phyloP scores from a whole-genome alignment of 306 rosid genomes.

The Erythrophleum fordii region DNA sequence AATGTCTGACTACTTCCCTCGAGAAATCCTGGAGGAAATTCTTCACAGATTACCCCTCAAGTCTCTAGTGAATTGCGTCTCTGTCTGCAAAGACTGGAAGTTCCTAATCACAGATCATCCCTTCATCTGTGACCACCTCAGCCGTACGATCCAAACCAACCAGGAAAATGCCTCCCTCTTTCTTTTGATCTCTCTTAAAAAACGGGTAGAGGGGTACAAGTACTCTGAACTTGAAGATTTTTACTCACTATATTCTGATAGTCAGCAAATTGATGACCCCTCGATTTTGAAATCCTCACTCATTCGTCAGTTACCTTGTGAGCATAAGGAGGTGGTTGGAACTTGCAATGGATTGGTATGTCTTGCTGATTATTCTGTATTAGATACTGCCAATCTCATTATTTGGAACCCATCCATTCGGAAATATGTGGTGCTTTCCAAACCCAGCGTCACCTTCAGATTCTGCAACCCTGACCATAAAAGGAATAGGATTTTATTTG shows the following conservation, averaged over 20 bases:
- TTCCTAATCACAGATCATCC: not conserved
- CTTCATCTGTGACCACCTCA: not conserved
- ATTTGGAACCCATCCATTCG: conserved; percentile 24
- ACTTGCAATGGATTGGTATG: conserved; percentile 25
- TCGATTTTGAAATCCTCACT: not conserved
- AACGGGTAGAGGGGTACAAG: not conserved
- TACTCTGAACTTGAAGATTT: not conserved
- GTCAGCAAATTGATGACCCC: not conserved
- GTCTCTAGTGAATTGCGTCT: conserved; percentile 9
- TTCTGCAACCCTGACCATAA: not conserved
- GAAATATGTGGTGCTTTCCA: conserved; percentile 6
- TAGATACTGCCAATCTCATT: not conserved
- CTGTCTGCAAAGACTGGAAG: conserved; percentile 14
- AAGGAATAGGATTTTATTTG: not conserved
- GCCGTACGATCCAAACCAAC: not conserved
- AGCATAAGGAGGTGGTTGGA: not conserved
- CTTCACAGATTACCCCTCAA: not conserved
- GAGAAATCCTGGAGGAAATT: not conserved
- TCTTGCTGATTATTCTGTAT: not conserved
- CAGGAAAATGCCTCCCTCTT: not conserved
- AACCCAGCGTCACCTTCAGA: not conserved
- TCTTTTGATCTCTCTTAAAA: not conserved
- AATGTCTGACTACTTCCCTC: not conserved
- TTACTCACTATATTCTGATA: not conserved
- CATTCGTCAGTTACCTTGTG: not conserved